Conservation (phyloP, 495 filamentous ascomycete species). For the Penicillium manginii region DNA sequence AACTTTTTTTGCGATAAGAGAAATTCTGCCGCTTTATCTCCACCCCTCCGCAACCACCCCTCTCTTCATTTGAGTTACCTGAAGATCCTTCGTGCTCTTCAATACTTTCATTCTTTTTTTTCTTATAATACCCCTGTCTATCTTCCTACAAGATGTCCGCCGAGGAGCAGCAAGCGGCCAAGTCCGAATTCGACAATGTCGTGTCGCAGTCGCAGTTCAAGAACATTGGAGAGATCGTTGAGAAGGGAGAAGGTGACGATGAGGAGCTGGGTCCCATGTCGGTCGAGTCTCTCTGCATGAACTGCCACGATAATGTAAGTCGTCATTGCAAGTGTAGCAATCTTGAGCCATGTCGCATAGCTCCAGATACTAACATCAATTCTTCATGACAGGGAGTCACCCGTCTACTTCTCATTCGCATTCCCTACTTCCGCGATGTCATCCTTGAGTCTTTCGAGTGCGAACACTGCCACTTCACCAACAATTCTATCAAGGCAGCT, state of each 20-base stretch:
- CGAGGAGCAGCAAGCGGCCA: slow-evolving; percentile 29
- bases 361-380: slow-evolving; percentile 11
- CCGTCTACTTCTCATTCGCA: slow-evolving; percentile 81
- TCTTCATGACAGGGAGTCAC: slow-evolving; percentile 68
- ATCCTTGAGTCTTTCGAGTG: slow-evolving; percentile 97
- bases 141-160: slow-evolving; percentile 35
- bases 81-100: too few species aligned
- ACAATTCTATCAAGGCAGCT: slow-evolving; percentile 90
- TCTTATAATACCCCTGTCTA: not conserved
- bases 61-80: too few species aligned
- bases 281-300: slow-evolving; percentile 77
- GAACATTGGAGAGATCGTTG: slow-evolving; percentile 48
- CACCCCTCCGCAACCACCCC: not conserved
- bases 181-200: slow-evolving; percentile 33
- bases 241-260: slow-evolving; percentile 47
- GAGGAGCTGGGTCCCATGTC: slow-evolving; percentile 52
- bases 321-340: slow-evolving; percentile 6
- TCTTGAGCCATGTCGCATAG: not conserved
- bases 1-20: slow-evolving; percentile 22
- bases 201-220: slow-evolving; percentile 41
- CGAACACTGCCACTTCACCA: slow-evolving; percentile 81
- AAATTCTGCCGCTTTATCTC: not conserved
- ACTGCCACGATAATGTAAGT: slow-evolving; percentile 82
- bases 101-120: not conserved
- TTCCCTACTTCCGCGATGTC: slow-evolving; percentile 95